Evolutionary conservation across 768 basidiomycete species (phyloP), one percentile per base, ranked within the genome.

Genomic region (Leccinum variicolor): DNA sequence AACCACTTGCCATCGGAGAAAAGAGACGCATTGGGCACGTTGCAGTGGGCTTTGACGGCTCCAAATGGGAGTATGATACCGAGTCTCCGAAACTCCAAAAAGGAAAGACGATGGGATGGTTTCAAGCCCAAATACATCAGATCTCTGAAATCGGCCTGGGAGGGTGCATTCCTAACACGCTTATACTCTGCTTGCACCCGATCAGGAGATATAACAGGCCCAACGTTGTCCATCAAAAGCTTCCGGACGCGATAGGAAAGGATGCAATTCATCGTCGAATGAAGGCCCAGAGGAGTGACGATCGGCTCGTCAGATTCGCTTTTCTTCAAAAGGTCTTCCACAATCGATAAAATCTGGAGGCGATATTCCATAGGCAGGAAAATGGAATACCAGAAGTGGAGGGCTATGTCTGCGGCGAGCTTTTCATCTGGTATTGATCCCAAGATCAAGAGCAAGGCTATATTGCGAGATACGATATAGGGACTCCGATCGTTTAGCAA

Each of bases 51-150:
- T 29, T 73, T 73, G 13, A 65, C 31, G 4, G 77, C 78, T 9
- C 79, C 80, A 50, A 81, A 79, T 10, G 80, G 81, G n/a, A 81
- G 69, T n/a, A 82, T 45, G 17, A 81, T 61, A 7, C 81, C 81
- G 46, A 69, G 73, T 17, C 70, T 61, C 26, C 74, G 74, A 59
- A 68, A 80, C 33, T 75, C 64, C 33, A 74, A 55, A 58, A 75
- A 74, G 14, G 81, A 76, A 11, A 77, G 67, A 14, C 81, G 77
- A 61, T 82, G 81, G 1, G 72, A 72, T 1, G 81, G 78, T 43
- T 70, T 69, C 53, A 83, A 67, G 14, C 64, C 65, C 69, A 54
- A 66, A 61, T 52, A 81, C 66, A 58, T 74, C 54, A 75, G 74
- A 49, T 83, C 76, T 36, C 74, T 73, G 45, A 75, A 70, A 60